Base-by-base conservation (phyloP, 805 yeast species). In the Brettanomyces naardenensis region DNA sequence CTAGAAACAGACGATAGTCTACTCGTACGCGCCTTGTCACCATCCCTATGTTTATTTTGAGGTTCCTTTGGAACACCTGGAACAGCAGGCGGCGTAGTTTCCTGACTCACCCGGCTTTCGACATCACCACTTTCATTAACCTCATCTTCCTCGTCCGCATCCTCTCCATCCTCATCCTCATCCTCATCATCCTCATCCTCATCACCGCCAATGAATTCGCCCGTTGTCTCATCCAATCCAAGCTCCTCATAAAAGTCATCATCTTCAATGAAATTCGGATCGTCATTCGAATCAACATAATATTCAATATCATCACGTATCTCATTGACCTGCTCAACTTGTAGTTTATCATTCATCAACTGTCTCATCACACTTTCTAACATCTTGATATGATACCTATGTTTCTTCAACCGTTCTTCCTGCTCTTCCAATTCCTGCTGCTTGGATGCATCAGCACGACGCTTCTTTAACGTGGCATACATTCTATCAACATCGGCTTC, bases 231-330 rank as follows among this genome's bases (percentile, higher is more conserved):
- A 31, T 61, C 78, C 31, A 88, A 71, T 31, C 80, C 88, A 49
- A 92, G 70, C 42, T 79, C 86, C 48, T 92, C 97, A 60, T 90
- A 92, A 43, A 90, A 75, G 11, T 86, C 88, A 49, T 89, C 96
- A 59, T 90, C 95, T 53, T 88, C 97, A 25, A 89, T 81, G 58
- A 88, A 90, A 52, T 89, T 95, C 4, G 79, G 89, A 39, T 88
- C 96, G 59, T 83, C 92, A 54, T 90, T 90, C 45, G 87, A 83
- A 49, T 92, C 97, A 22, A 92, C 92, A 58, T 86, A 89, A 63
- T 92, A 90, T 48, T 75, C 84, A 56, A 90, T 83, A 58, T 90
- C 97, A 37, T 90, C 97, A 54, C 80, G 79, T 40, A 87, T 75
- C 18, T 71, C 80, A 49, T 80, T 80, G 7, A 90, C 76, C 36